Evolutionary conservation across 2,329 filamentous ascomycete species (phyloP), one percentile per base, ranked within the genome.

Genomic region (Microsporum canis): DNA sequence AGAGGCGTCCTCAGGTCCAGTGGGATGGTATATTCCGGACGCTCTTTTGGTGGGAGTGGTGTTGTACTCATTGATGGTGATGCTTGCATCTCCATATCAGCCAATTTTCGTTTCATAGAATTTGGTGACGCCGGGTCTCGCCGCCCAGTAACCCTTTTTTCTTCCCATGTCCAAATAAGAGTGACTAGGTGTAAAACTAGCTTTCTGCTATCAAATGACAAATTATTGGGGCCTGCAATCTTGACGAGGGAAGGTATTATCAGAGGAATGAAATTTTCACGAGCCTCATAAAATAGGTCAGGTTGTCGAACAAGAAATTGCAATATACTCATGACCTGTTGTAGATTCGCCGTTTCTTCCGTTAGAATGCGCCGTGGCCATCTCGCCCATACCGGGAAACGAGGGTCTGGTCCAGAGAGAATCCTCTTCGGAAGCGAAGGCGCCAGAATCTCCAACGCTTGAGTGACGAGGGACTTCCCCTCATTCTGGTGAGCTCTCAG

Each of bases 261-360:
- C 65, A 94, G 83, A 61, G 88, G 84, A 3, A 91, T 85, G 66
- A 97, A 95, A 70, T 92, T 91, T 66, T 99, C 94, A 60, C 94
- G 82, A 0, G 90, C 91, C 65, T 97, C 92, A 67, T 95, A 99
- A 76, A 99, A 99, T 3, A 99, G 78, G 68, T 94, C 87, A 0
- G 91, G 88, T 71, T 99, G 92, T 61, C 89, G 85, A 39, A 96
- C 92, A 38, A 99, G 80, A 75, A 99, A 99, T 69, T 96, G 88
- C 78, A 96, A 97, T 68, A 99, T 97, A 76, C 88, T 94, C 59
- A 91, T 96, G 77, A 97, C 88, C 75, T 97, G 94, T 73, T 95
- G 91, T 55, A 92, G 82, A 68, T 99, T 99, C 64, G 94, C 89
- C 31, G 89, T 91, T 73, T 99, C 94, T 71, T 99, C 95, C 2